phyloP scores from a whole-genome alignment of 495 filamentous ascomycete genomes.

The Cercophora sp. region DNA sequence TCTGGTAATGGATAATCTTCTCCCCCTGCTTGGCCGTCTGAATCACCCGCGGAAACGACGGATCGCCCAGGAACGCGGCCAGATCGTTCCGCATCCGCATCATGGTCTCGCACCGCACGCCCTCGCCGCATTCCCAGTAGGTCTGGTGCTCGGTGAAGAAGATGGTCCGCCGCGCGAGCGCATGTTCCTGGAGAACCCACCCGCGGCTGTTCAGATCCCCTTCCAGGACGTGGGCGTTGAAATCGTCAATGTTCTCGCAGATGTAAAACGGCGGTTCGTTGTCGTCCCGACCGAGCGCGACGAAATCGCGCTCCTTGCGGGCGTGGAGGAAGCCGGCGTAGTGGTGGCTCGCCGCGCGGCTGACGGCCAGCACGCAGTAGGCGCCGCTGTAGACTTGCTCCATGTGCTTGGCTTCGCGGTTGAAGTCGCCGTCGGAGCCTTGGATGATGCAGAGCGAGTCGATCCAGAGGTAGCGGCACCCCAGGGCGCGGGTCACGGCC shows the following conservation, averaged over 20 bases:
- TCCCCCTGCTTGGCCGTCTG: conserved; percentile 15
- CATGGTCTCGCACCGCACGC: conserved; percentile 35
- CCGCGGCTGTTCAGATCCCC: conserved; percentile 31
- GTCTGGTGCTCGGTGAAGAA: conserved; percentile 36
- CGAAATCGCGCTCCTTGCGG: conserved; percentile 11
- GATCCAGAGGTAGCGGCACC: conserved; percentile 32
- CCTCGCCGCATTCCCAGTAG: conserved; percentile 43
- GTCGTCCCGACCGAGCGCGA: conserved; percentile 18
- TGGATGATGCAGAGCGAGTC: conserved; percentile 44
- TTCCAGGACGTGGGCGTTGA: conserved; percentile 30
- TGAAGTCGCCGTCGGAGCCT: conserved; percentile 30
- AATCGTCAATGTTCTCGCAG: conserved; percentile 30
- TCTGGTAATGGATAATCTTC: conserved; percentile 21
- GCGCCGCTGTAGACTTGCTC: conserved; percentile 33
- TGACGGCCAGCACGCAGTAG: conserved; percentile 34
- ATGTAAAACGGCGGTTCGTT: conserved; percentile 17
- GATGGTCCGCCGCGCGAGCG: conserved; percentile 37
- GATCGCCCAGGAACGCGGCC: conserved; percentile 35
- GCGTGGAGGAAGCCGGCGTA: conserved; percentile 29
- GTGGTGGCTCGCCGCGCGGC: conserved; percentile 17
- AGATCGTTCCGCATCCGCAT: conserved; percentile 28
- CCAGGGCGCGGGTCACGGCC: conserved; percentile 15
- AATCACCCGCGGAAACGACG: conserved; percentile 31
- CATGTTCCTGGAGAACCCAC: conserved; percentile 43
- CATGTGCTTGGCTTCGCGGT: conserved; percentile 33